phyloP scores from a whole-genome alignment of 495 filamentous ascomycete genomes.

The Penicillium taxi region DNA sequence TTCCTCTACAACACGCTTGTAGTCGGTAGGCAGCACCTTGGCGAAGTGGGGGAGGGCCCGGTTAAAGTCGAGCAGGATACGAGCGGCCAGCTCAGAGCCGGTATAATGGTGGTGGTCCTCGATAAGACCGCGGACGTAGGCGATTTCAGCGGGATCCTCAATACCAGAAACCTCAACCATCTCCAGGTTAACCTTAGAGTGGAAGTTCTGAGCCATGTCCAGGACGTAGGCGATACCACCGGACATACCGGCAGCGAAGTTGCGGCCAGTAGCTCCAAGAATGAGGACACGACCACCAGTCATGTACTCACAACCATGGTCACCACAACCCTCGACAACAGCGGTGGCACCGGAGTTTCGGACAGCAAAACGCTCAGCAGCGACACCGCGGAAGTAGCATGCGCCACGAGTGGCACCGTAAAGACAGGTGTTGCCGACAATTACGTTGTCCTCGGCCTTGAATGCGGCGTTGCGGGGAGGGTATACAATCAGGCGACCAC shows the following conservation, averaged over 20 bases:
- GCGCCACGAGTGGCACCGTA: constrained; percentile 93
- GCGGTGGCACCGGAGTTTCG: constrained; percentile 96
- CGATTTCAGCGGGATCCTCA: constrained; percentile 87
- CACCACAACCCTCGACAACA: constrained; percentile 94
- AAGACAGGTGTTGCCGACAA: constrained; percentile 94
- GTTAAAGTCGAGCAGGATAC: constrained; percentile 94
- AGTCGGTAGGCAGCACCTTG: constrained; percentile 93
- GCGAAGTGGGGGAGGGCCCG: constrained; percentile 86
- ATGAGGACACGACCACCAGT: constrained; percentile 90
- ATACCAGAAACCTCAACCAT: constrained; percentile 93
- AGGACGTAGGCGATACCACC: constrained; percentile 97
- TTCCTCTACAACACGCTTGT: constrained; percentile 88
- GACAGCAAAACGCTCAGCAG: constrained; percentile 95
- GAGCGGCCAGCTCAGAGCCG: constrained; percentile 91
- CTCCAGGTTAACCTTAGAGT: constrained; percentile 92
- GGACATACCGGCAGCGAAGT: constrained; percentile 99
- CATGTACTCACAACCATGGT: constrained; percentile 99
- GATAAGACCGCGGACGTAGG: constrained; percentile 85
- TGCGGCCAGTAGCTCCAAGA: constrained; percentile 89
- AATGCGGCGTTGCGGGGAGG: constrained; percentile 88
- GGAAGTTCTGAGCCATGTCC: constrained; percentile 86
- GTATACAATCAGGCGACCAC: constrained; percentile 93
- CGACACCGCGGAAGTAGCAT: constrained; percentile 96
- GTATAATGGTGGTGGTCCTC: constrained; percentile 99
- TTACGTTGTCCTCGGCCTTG: constrained; percentile 96